Base-by-base conservation (phyloP, 371 early-diverging fungal species). In the Lichtheimia ramosa region DNA sequence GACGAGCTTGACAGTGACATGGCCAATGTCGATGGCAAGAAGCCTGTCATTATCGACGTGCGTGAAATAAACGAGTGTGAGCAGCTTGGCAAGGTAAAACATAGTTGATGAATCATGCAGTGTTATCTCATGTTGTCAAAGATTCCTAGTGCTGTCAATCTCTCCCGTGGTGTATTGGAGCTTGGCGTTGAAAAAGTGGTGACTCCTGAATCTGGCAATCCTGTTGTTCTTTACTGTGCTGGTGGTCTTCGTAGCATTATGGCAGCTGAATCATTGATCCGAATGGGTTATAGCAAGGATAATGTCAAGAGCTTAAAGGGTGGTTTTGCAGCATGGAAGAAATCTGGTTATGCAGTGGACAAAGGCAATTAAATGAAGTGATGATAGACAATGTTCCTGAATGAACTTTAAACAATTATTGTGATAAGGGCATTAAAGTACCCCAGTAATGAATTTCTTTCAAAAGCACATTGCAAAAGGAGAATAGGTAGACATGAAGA, bases 201-300 rank as follows among this genome's bases (percentile, higher is more conserved):
- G 0, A 27, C 58, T 3, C 59, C 64, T 5, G 73, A 69, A n/a
- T 61, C 66, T 3, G 61, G 69, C 28, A 52, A 61, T 16, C 69
- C 66, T 12, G 59, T 85, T 50, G 72, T 85, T 0, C 50, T 85
- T 15, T 85, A 85, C 65, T 85, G 85, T 56, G 83, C 82, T 14
- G 77, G 81, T 18, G 83, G 83, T 5, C 52, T 64, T 25, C 81
- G 85, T 34, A 81, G 83, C 18, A 63, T 83, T n/a, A 56, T 85
- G 58, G 82, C 85, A 5, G 85, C 81, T 1, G 82, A 78, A 58
- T 34, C 74, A 5, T 62, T 85, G 51, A 63, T 73, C 34, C 65
- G 77, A 20, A 71, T 85, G 74, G 85, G 85, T 2, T 85, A 85
- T 67, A 61, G 59, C 6, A 66, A 66, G 53, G 62, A 75, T 48